These are phyloP conservation scores for Yarrowia sp. DNA, from an alignment of 805 yeast species.

Conservation along the genomic window DNA sequence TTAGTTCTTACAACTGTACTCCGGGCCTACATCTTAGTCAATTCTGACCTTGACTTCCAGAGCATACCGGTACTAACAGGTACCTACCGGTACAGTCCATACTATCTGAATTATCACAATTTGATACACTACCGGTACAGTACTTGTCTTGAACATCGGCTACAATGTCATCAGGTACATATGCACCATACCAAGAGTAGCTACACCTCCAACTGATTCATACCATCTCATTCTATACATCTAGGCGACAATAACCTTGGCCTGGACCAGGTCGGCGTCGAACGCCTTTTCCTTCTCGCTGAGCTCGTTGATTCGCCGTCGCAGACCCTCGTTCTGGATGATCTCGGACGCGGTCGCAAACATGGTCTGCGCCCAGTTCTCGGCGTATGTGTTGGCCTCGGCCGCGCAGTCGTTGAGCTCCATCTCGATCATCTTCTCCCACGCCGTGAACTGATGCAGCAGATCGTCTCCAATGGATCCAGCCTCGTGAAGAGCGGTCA, in stretches of 20 bases:
- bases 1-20: too few species aligned
- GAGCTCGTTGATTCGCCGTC: conserved; percentile 58
- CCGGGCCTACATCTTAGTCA: too few species aligned
- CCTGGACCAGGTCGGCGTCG: conserved; percentile 22
- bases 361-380: conserved; percentile 76
- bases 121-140: too few species aligned
- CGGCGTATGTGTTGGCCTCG: conserved; percentile 70
- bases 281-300: conserved; percentile 30
- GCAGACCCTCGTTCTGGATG: conserved; percentile 85
- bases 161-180: too few species aligned
- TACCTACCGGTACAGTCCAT: too few species aligned
- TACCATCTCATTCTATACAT: not conserved
- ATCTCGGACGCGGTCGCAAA: conserved; percentile 83
- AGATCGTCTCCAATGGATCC: conserved; percentile 92
- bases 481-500: conserved; percentile 70
- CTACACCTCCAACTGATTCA: not conserved
- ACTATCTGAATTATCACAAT: too few species aligned
- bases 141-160: too few species aligned
- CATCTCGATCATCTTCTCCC: conserved; percentile 71
- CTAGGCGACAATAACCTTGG: conserved; percentile 22
- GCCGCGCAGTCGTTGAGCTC: conserved; percentile 73
- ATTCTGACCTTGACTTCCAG: too few species aligned
- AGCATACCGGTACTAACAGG: too few species aligned
- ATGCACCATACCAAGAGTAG: too few species aligned
- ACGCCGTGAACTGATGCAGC: conserved; percentile 74